A percentile compares a stretch with the other conserved stretches of the same genome.
phyloP scores from a whole-genome alignment of 1,139 yeast species.

The Nakaseomyces kungkrabaensis region DNA sequence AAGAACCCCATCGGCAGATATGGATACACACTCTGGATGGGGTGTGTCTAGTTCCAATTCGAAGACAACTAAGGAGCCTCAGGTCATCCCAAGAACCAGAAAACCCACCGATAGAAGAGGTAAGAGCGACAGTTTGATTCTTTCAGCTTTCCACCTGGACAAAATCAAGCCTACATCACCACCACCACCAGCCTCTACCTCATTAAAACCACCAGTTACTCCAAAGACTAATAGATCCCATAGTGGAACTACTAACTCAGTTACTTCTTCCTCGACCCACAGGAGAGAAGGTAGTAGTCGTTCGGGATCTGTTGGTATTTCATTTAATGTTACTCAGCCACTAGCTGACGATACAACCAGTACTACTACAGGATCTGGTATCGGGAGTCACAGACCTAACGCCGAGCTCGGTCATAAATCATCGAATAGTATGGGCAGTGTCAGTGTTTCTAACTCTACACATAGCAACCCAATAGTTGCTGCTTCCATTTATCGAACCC shows the following conservation, averaged over 20 bases:
- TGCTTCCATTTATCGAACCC: background rate
- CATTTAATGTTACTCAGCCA: constrained; percentile 1
- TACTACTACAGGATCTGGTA: background rate
- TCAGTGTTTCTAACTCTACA: background rate
- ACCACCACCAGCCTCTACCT: background rate
- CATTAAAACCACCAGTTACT: background rate
- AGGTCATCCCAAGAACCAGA: background rate
- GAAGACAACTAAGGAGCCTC: background rate
- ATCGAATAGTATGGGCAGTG: constrained; percentile 1
- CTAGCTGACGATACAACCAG: background rate
- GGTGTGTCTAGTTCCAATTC: constrained; percentile 13
- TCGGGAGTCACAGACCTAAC: background rate
- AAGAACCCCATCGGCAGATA: constrained; percentile 4
- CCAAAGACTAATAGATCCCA: background rate
- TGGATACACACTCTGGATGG: constrained; percentile 25
- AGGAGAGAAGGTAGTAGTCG: background rate
- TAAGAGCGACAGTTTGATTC: constrained; percentile 22
- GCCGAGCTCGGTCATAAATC: background rate
- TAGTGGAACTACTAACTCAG: background rate
- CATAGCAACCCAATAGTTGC: background rate
- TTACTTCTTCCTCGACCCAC: background rate
- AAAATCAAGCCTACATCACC: background rate
- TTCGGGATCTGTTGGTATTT: background rate
- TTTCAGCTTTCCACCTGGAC: background rate
- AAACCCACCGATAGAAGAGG: constrained; percentile 12